Evolutionary conservation across 441 rosid genomes (phyloP).

Genomic region (Syzygium syzygioides): DNA sequence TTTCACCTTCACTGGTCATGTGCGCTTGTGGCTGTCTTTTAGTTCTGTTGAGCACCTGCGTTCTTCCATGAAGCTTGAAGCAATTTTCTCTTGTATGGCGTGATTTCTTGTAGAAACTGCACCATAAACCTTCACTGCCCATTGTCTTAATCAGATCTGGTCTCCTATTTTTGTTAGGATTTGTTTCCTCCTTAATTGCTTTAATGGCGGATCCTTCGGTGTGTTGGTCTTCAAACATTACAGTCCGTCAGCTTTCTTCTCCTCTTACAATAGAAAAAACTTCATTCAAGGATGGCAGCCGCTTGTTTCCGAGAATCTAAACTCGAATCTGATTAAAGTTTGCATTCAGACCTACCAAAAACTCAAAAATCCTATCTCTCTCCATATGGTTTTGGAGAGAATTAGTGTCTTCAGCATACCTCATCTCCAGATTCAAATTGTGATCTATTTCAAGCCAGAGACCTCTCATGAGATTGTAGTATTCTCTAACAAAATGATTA

Average conservation of each 20-base stretch:
- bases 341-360: not conserved
- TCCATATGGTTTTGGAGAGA: not conserved
- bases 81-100: not conserved
- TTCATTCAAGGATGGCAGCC: not conserved
- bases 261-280: not conserved
- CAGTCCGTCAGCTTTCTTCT: not conserved
- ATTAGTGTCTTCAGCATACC: not conserved
- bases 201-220: not conserved
- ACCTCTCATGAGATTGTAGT: not conserved
- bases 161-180: not conserved
- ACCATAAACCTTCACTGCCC: not conserved
- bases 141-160: not conserved
- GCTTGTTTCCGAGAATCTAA: not conserved
- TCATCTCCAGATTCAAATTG: not conserved
- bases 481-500: not conserved
- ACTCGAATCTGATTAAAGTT: not conserved
- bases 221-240: not conserved
- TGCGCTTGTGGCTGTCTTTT: not conserved
- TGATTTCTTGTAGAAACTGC: not conserved
- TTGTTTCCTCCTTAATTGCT: not conserved
- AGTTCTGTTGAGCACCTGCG: not conserved
- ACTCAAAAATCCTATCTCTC: not conserved
- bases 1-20: not conserved
- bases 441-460: not conserved
- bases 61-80: not conserved